These are phyloP conservation scores for Talaromyces sp. DNA, from an alignment of 2,329 filamentous ascomycete genomes.

Conservation along the genomic window DNA sequence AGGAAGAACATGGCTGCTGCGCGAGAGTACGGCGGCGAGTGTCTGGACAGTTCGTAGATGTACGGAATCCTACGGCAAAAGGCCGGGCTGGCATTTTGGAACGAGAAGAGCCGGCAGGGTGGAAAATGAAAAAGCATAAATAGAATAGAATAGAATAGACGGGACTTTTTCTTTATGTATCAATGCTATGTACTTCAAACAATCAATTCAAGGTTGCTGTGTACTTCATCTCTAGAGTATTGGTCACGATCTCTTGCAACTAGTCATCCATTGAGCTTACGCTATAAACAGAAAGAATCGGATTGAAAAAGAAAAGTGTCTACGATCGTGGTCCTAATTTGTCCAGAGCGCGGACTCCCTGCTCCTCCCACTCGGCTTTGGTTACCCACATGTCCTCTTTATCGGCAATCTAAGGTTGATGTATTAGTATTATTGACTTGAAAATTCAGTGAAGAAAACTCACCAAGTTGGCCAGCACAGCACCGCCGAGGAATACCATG, in stretches of 20 bases:
- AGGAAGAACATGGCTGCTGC: slow-evolving; percentile 31
- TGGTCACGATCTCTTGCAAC: neutral
- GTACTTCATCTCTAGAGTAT: neutral
- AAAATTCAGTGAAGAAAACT: slow-evolving; percentile 19
- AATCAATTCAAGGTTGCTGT: neutral
- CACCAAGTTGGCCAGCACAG: slow-evolving; percentile 89
- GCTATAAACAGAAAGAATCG: slow-evolving; percentile 7
- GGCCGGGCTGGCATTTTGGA: slow-evolving; percentile 33
- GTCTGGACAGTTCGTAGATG: slow-evolving; percentile 35
- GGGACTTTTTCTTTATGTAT: neutral
- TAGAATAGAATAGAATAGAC: neutral
- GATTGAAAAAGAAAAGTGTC: neutral
- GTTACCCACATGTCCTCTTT: slow-evolving; percentile 99
- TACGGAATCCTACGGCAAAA: slow-evolving; percentile 32
- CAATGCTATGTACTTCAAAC: neutral
- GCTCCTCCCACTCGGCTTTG: slow-evolving; percentile 94
- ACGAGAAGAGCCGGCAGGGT: slow-evolving; percentile 28
- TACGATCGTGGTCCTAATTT: slow-evolving; percentile 83
- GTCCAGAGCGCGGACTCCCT: slow-evolving; percentile 76
- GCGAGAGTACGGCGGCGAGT: slow-evolving; percentile 30
- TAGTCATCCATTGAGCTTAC: slow-evolving; percentile 4
- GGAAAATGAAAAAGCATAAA: neutral
- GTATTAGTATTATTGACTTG: neutral
- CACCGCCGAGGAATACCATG: slow-evolving; percentile 99
- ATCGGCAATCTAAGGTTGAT: slow-evolving; percentile 74